Conservation (phyloP, 2,329 filamentous ascomycete genomes). For the Pseudogymnoascus sp. region DNA sequence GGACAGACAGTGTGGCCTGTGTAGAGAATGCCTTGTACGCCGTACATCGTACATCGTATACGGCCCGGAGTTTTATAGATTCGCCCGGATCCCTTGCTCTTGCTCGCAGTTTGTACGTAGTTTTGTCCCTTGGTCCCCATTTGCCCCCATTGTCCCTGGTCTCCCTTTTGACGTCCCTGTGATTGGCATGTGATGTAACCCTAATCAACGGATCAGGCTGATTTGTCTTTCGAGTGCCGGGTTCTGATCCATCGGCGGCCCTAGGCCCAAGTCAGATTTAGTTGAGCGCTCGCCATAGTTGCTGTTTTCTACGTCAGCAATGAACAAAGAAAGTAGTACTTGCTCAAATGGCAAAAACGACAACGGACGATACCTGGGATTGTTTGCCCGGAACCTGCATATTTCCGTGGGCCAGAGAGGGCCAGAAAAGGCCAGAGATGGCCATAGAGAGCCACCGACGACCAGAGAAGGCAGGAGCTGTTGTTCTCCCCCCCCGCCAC, state of each 20-base stretch:
- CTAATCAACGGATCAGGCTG: conserved; percentile 4
- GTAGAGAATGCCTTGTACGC: not conserved
- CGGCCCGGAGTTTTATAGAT: conserved; percentile 3
- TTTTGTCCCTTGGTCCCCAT: not conserved
- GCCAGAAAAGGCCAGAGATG: not conserved
- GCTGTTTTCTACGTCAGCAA: not conserved
- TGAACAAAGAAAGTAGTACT: not conserved
- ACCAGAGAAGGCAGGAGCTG: not conserved
- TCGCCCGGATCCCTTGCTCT: not conserved
- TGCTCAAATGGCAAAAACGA: not conserved
- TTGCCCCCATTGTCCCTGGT: not conserved
- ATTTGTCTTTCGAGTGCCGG: not conserved
- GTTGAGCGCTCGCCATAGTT: not conserved
- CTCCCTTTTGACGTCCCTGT: not conserved
- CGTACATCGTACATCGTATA: not conserved
- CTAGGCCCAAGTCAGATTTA: not conserved
- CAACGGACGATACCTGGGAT: not conserved
- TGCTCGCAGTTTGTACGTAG: not conserved
- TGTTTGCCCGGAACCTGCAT: not conserved
- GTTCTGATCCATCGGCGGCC: not conserved
- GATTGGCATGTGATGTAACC: conserved; percentile 2
- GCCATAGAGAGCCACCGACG: not conserved
- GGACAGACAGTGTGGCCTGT: not conserved
- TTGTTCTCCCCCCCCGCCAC: not conserved
- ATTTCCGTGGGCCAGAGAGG: not conserved